phyloP scores from a whole-genome alignment of 768 basidiomycete genomes.

The Agaricus bisporus region DNA sequence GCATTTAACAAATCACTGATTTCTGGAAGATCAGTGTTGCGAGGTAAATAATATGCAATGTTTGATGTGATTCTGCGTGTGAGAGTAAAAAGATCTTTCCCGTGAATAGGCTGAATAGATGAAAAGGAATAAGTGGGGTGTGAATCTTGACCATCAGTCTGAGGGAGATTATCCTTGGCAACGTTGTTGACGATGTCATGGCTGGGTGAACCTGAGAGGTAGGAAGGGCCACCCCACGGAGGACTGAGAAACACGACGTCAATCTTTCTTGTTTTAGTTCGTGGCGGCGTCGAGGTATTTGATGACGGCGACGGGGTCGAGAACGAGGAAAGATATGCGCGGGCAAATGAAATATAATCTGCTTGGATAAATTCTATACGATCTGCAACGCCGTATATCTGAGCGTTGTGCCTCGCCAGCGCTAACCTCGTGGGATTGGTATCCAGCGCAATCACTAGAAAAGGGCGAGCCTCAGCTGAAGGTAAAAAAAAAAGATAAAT shows the following conservation, averaged over 20 bases:
- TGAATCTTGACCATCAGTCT: constrained; percentile 14
- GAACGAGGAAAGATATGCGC: constrained; percentile 30
- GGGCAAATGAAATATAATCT: constrained; percentile 81
- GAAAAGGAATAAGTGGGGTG: constrained; percentile 64
- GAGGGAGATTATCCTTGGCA: background rate
- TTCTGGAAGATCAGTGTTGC: constrained; percentile 72
- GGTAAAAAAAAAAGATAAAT: constrained; percentile 3
- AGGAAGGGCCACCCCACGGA: constrained; percentile 90
- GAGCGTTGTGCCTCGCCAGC: constrained; percentile 89
- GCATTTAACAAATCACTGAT: constrained; percentile 37
- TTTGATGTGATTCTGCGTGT: constrained; percentile 69
- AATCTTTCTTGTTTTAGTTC: constrained; percentile 44
- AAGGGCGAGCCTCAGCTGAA: background rate
- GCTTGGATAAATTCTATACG: constrained; percentile 90
- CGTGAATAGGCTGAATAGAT: constrained; percentile 74
- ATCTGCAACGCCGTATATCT: constrained; percentile 90
- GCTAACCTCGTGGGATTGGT: constrained; percentile 78
- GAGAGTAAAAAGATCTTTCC: constrained; percentile 74
- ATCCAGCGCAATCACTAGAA: constrained; percentile 88
- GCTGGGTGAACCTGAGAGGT: constrained; percentile 38
- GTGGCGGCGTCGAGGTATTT: constrained; percentile 8
- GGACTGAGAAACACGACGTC: constrained; percentile 93
- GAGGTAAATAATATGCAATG: constrained; percentile 85
- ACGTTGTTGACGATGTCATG: constrained; percentile 7
- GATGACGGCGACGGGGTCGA: constrained; percentile 14